phyloP scores from a whole-genome alignment of 106 monocot genomes.

The Ottelia alismoides region DNA sequence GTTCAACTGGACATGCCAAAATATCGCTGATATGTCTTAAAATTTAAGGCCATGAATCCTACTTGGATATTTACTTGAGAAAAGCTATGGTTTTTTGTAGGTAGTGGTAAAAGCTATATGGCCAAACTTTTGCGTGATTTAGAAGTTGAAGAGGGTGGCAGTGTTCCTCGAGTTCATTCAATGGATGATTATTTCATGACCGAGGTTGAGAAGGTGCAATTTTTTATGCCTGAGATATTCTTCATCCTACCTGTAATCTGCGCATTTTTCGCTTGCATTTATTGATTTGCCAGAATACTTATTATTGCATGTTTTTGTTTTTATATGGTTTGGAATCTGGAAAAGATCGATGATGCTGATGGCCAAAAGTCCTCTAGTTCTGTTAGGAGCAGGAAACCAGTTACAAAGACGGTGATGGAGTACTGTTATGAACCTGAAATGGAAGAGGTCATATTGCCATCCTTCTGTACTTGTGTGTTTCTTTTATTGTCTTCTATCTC shows the following conservation, averaged over 20 bases:
- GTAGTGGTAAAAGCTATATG: conserved; percentile 97
- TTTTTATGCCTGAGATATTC: too few relatives aligned
- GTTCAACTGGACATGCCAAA: too few relatives aligned
- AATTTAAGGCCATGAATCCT: too few relatives aligned
- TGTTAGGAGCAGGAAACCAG: conserved; percentile 48
- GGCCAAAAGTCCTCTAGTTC: conserved; percentile 48
- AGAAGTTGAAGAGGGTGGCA: conserved; percentile 91
- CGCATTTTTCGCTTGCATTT: too few relatives aligned
- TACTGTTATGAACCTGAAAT: conserved; percentile 99
- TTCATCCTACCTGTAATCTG: neutral
- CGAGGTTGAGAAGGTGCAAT: conserved; percentile 89
- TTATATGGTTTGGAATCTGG: too few relatives aligned
- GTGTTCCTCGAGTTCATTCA: conserved; percentile 85
- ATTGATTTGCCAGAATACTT: too few relatives aligned
- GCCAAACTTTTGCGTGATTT: conserved; percentile 81
- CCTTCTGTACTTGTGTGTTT: too few relatives aligned
- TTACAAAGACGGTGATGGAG: conserved; percentile 75
- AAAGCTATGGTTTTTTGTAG: too few relatives aligned
- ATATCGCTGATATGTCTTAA: too few relatives aligned
- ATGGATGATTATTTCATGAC: conserved; percentile 99
- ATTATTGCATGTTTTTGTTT: too few relatives aligned
- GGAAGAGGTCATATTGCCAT: conserved; percentile 66
- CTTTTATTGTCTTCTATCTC: too few relatives aligned
- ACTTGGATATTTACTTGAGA: too few relatives aligned
- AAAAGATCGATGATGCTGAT: conserved; percentile 71